Evolutionary conservation across 495 filamentous ascomycete genomes (phyloP).

Genomic region (Aspergillus sclerotiicarbonarius): DNA sequence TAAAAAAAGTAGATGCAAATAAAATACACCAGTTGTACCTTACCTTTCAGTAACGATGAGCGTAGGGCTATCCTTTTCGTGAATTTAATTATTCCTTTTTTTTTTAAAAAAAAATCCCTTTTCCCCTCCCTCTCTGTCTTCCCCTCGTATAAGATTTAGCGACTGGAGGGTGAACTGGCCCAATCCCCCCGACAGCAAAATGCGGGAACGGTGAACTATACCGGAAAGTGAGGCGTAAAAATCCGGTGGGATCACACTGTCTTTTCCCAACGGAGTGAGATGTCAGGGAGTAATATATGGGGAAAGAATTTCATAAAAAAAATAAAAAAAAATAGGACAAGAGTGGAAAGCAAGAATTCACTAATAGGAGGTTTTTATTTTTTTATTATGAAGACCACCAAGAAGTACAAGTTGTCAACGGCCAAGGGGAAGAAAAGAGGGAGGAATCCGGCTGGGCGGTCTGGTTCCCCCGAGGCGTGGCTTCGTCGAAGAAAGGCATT

Average conservation of each 20-base stretch:
- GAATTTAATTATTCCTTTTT: constrained; percentile 9
- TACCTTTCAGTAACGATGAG: constrained; percentile 22
- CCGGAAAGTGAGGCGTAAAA: constrained; percentile 29
- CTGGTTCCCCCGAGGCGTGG: not conserved
- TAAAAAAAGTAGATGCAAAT: constrained; percentile 16
- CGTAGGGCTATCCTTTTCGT: constrained; percentile 12
- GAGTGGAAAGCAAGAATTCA: constrained; percentile 3
- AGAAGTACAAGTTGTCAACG: constrained; percentile 1
- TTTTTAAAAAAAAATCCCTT: not conserved
- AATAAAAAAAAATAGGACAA: constrained; percentile 13
- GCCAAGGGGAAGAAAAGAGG: not conserved
- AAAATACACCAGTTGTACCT: constrained; percentile 25
- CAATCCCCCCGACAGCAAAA: constrained; percentile 10
- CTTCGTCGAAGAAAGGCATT: not conserved
- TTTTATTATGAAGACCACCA: not conserved
- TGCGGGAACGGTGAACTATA: constrained; percentile 30
- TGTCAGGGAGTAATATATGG: constrained; percentile 1
- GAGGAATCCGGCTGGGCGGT: not conserved
- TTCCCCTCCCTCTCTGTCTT: constrained; percentile 6
- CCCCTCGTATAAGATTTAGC: not conserved
- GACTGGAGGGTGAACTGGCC: constrained; percentile 13
- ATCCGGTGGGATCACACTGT: constrained; percentile 18
- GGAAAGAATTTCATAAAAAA: not conserved
- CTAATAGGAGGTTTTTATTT: constrained; percentile 2
- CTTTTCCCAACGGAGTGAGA: constrained; percentile 3